Evolutionary conservation across 805 yeast species (phyloP), one percentile per base, ranked within the genome.

Genomic region (Peterozyma toletana): DNA sequence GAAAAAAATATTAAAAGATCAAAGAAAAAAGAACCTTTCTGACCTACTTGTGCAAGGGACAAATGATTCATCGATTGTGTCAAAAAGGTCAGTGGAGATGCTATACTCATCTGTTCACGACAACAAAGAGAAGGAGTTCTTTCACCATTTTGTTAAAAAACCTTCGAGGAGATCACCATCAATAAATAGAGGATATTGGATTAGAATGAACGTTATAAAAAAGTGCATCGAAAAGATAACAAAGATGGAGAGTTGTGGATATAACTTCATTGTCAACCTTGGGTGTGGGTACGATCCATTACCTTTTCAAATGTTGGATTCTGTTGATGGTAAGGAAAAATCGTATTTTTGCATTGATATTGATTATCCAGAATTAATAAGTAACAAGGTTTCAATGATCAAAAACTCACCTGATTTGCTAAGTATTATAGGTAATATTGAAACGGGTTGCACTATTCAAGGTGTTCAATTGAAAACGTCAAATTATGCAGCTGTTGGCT

Each of bases 141-240:
- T 86, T 55, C 71, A 77, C 45, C 68, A 71, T 50, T 86, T 86
- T 62, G 95, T 86, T 2, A 71, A 72, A 30, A 79, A 77, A 47
- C 71, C 77, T 1, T 78, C 77, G 41, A 67, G 90, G 57, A 64
- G 95, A 38, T 80, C 91, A 0, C 95, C 95, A 0, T 80, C 85
- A 3, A 84, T 86, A 34, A 86, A 86, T 54, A 64, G 95, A 51
- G 95, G 95, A 0, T 86, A 86, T 59, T 86, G 93, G 90, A 66
- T 83, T 10, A 67, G 95, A 46, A 79, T 86, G 78, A 79, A 81
- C 52, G 77, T 86, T 2, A 80, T 86, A 40, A 71, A 76, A 48
- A 67, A 68, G 36, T 60, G 76, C 35, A 65, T 85, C 11, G 61
- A 67, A 27, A 61, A 70, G 21, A 76, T 85, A n/a, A 57, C 73